Evolutionary conservation across 306 rosid genomes (phyloP), one percentile per base, ranked within the genome.

Genomic region (Vachellia collinsii): DNA sequence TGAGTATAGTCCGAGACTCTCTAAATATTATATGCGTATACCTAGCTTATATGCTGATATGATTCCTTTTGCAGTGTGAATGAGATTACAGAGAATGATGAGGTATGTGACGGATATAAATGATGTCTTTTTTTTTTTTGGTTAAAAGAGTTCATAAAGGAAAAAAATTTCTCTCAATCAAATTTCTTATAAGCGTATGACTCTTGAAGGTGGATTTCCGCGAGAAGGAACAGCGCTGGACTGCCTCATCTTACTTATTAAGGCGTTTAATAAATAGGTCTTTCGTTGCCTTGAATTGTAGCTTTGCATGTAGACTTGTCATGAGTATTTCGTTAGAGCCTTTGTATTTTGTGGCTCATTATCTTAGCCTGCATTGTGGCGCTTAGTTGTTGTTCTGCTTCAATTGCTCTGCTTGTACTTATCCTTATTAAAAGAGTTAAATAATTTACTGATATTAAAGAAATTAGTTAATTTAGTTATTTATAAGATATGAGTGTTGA

Each of bases 181-280:
- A 64, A 51, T 80, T 84, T 68, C 71, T 46, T 38, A 84, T 70
- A 16, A 11, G 50, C 47, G 67, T 51, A 46, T 51, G 59, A 43
- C 37, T 72, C 61, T 72, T 77, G 83, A 80, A 80, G 87, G 71
- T 65, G 72, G 75, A 62, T 68, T 37, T 46, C 20, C 48, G 68
- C 67, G 64, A 67, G 25, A 65, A 65, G 59, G 69, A 71, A 69
- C 1, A 23, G 16, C 54, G 37, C 48, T 12, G 6, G 80, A 65
- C 41, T 48, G 46, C 77, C 6, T 29, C 58, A 42, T 77, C 3
- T 65, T 29, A 4, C 20, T 59, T 34, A 6, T 1, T 1, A 14
- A 39, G 17, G 7, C 58, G 59, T 77, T 72, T 47, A 46, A 65
- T 72, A 80, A 29, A 84, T 47, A 77, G 29, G 67, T 29, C 61